Percentiles rank a stretch among this genome's conserved stretches.
Evolutionary conservation across 768 basidiomycete species (phyloP).

Genomic region (Mycena metata): DNA sequence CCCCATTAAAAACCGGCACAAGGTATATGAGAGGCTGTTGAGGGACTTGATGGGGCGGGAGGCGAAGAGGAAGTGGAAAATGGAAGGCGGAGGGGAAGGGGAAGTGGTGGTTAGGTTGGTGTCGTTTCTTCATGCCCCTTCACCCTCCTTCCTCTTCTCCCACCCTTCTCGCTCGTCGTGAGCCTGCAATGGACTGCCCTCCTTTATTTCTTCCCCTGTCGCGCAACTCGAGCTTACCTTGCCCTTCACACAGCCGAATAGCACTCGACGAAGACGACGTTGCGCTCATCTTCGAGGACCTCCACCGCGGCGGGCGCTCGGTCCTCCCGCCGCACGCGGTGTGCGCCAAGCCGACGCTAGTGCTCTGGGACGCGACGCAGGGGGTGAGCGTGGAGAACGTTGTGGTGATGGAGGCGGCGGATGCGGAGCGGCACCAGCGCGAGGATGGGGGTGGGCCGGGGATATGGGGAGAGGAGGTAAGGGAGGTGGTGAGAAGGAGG

Average conservation of each 20-base stretch:
- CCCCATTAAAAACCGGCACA: conserved; percentile 87
- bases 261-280: conserved; percentile 89
- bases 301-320: conserved; percentile 84
- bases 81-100: conserved; percentile 50
- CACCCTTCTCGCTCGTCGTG: too few relatives aligned
- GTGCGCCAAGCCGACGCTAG: conserved; percentile 77
- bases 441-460: conserved; percentile 47
- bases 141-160: too few relatives aligned
- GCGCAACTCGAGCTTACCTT: not conserved
- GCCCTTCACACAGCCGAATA: conserved; percentile 64
- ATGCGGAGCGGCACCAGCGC: conserved; percentile 76
- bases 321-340: conserved; percentile 83
- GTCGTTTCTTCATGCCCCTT: too few relatives aligned
- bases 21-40: conserved; percentile 85
- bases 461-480: conserved; percentile 63
- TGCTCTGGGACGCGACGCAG: conserved; percentile 81
- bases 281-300: conserved; percentile 87
- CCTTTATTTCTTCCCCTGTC: not conserved
- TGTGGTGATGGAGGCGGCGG: conserved; percentile 84
- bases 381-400: conserved; percentile 85
- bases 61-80: conserved; percentile 52
- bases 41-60: conserved; percentile 84
- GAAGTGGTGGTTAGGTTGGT: too few relatives aligned
- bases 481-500: conserved; percentile 68
- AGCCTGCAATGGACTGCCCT: conserved; percentile 40